Conservation (phyloP, 768 basidiomycete species). For the Heimioporus sp. region DNA sequence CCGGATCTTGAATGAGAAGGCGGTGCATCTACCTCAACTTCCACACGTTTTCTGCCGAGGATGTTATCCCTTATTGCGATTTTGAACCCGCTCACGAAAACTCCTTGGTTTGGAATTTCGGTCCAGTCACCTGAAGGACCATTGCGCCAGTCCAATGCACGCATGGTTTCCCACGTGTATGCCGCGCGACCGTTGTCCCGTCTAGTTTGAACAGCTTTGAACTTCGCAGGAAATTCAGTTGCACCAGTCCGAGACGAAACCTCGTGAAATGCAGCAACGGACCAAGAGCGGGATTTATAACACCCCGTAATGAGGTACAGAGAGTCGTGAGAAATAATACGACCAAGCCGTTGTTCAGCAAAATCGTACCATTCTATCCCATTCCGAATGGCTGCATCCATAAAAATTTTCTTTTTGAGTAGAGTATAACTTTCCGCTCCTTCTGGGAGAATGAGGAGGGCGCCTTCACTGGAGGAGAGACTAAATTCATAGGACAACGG, state of each 20-base stretch:
- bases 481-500: background rate
- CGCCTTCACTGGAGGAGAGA: conserved; percentile 22
- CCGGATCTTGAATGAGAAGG: no score
- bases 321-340: conserved; percentile 19
- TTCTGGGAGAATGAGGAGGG: conserved; percentile 30
- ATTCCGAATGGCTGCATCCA: conserved; percentile 16
- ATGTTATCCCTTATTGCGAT: background rate
- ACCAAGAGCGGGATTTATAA: conserved; percentile 21
- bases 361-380: conserved; percentile 29
- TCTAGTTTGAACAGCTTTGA: conserved; percentile 1
- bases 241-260: background rate
- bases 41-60: no score
- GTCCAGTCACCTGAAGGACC: background rate
- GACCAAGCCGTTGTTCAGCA: conserved; percentile 14
- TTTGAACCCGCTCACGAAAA: conserved; percentile 25
- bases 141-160: conserved; percentile 1
- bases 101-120: conserved; percentile 13
- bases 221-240: conserved; percentile 1
- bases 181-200: background rate
- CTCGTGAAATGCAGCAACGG: conserved; percentile 21
- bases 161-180: conserved; percentile 8
- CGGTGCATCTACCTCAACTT: no score
- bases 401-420: conserved; percentile 2
- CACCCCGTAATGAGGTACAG: conserved; percentile 27
- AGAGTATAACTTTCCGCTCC: conserved; percentile 18